A percentile compares a stretch with the other conserved stretches of the same genome.
Conservation (phyloP, 257 asterid species). For the Fraxinus cuspidata region DNA sequence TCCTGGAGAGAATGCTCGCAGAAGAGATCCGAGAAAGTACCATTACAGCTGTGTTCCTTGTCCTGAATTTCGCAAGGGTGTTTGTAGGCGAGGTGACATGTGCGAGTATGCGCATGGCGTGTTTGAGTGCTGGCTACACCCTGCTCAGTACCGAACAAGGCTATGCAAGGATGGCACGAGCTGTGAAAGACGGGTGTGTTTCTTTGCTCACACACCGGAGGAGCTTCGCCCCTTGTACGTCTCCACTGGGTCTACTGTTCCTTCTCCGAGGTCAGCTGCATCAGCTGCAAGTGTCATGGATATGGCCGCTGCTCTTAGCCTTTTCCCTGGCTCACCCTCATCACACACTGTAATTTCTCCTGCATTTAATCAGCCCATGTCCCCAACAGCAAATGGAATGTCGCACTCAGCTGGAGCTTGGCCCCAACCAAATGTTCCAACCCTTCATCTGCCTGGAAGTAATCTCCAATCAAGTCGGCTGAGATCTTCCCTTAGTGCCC, state of each 20-base stretch:
- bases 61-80: constrained; percentile 88
- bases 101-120: constrained; percentile 99
- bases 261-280: constrained; percentile 81
- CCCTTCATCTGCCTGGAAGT: constrained; percentile 85
- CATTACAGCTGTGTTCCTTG: constrained; percentile 98
- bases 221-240: constrained; percentile 89
- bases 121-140: constrained; percentile 98
- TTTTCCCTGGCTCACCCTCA: constrained; percentile 82
- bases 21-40: constrained; percentile 90
- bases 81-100: constrained; percentile 94
- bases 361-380: constrained; percentile 63
- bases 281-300: constrained; percentile 85
- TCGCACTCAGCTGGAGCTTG: constrained; percentile 60
- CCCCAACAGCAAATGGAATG: constrained; percentile 76
- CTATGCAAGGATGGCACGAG: constrained; percentile 86
- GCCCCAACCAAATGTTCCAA: constrained; percentile 81
- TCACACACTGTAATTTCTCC: constrained; percentile 74
- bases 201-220: constrained; percentile 83
- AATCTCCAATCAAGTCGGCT: constrained; percentile 88
- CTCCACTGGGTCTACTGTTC: constrained; percentile 89
- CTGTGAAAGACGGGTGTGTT: constrained; percentile 85
- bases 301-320: constrained; percentile 79
- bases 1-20: constrained; percentile 95
- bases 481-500: constrained; percentile 83
- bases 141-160: constrained; percentile 89